Base-by-base conservation (phyloP, 2,329 filamentous ascomycete species). In the Corinectria fuckeliana region DNA sequence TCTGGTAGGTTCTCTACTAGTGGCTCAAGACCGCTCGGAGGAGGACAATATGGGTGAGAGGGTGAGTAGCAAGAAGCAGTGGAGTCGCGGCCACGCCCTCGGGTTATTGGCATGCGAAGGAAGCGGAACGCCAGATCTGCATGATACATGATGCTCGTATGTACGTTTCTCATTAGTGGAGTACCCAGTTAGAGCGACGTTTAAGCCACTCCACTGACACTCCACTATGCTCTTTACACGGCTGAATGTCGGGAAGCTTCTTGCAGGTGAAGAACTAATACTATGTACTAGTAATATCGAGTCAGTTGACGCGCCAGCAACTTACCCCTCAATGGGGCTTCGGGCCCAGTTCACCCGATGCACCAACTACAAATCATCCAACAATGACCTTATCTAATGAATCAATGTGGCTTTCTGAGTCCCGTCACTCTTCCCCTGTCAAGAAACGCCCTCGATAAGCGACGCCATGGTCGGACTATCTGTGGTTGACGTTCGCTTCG, bases 401-500 rank as follows among this genome's bases (percentile, higher is more conserved):
- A 9, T 16, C 8, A 7, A 16, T 36, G 32, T 45, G 42, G 25
- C n/a, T 10, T 18, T 14, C 13, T 20, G 14, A 16, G n/a, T 10
- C 10, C n/a, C 32, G n/a, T 18, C 42, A 7, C 25, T 13, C 16
- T 16, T 28, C 10, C 5, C 25, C n/a, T 28, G n/a, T 13, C 23
- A 14, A 26, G n/a, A 5, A 16, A 45, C 7, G 4, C n/a, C 14
- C 5, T 26, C 23, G 16, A 18, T 13, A 45, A 18, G 25, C 25
- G 25, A 36, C 7, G 23, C 42, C 10, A 60, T 60, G 57, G 18
- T 39, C 25, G 41, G 25, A 8, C 41, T 51, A n/a, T 60, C 45
- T 11, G 38, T 61, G 13, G 47, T 54, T 18, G 45, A 55, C 20
- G 54, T 61, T 53, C 55, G 55, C n/a, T 61, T 61, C 16, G 59